Evolutionary conservation across 345 rosid genomes (phyloP), one percentile per base, ranked within the genome.

Genomic region (Sapria himalayana): DNA sequence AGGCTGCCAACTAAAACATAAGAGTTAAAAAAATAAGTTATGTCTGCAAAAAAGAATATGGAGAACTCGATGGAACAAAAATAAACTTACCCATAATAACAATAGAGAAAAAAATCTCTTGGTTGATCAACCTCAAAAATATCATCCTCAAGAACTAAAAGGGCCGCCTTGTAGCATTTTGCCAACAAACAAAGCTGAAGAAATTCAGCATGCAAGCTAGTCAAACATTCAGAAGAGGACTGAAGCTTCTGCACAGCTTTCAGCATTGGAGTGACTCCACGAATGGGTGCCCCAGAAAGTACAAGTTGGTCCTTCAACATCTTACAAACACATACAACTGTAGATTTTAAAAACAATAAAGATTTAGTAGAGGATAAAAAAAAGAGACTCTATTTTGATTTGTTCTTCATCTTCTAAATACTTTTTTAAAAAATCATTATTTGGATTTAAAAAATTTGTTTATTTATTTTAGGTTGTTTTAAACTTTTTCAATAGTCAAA

Each of bases 101-200:
- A 76, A 52, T 79, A 91, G 55, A 79, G 86, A 54, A 69, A 91
- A 65, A 77, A 53, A 52, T 84, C 93, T 46, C 75, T 80, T 7
- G 92, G 99, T 51, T 67, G 86, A 59, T 74, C 91, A 63, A 91
- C 66, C 60, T 91, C 99, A 46, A 71, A 58, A 50, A 77, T 71
- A 51, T 84, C 79, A 62, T 91, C 93, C 61, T 70, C 81, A 45
- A 89, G 56, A 57, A 82, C 33, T 21, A 93, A 70, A 51, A 76
- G 60, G 39, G 91, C 98, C 33, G 69, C 51, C 65, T 77, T 84
- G 43, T 91, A 84, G 55, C 63, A 64, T 60, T 75, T 80, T 0
- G 95, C 55, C 63, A 50, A 60, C 59, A 91, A 53, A 57, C 99
- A 79, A 41, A 91, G 73, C 33, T 70, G 81, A 66, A 89, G 94